phyloP scores from a whole-genome alignment of 192 early-diverging fungal genomes.

The Coemansia sp. region DNA sequence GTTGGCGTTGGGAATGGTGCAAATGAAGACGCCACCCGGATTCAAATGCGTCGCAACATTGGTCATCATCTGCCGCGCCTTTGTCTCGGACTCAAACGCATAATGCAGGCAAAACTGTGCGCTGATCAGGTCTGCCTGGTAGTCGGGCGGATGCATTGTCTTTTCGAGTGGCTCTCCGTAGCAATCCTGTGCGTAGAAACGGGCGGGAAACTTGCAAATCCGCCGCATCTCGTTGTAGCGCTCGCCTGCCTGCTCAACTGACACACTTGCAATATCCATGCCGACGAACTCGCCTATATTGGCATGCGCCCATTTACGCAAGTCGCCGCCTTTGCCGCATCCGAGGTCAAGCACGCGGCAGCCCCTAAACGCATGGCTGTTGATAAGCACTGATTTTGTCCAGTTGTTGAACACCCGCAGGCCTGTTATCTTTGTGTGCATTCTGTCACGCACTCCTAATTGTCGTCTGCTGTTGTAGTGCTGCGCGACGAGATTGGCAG shows the following conservation, averaged over 20 bases:
- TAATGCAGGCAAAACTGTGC: conserved; percentile 98
- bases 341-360: conserved; percentile 83
- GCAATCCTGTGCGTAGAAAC: conserved; percentile 86
- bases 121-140: conserved; percentile 80
- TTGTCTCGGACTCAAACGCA: conserved; percentile 82
- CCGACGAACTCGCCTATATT: conserved; percentile 74
- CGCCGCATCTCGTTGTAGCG: conserved; percentile 62
- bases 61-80: conserved; percentile 75
- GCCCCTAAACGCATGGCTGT: conserved; percentile 58
- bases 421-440: conserved; percentile 82
- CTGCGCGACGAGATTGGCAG: conserved; percentile 60
- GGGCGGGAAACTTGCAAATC: conserved; percentile 61
- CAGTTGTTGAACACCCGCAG: conserved; percentile 96
- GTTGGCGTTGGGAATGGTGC: conserved; percentile 91
- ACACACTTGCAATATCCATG: conserved; percentile 87
- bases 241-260: conserved; percentile 76
- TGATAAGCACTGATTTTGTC: conserved; percentile 89
- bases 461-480: conserved; percentile 88
- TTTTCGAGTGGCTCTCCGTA: conserved; percentile 69
- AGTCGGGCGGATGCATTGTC: conserved; percentile 54
- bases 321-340: conserved; percentile 94
- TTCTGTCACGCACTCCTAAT: conserved; percentile 68
- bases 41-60: conserved; percentile 73
- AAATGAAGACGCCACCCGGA: conserved; percentile 81
- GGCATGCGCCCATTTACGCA: conserved; percentile 77